Conservation (phyloP, 768 basidiomycete species). For the Tricholoma terreum region DNA sequence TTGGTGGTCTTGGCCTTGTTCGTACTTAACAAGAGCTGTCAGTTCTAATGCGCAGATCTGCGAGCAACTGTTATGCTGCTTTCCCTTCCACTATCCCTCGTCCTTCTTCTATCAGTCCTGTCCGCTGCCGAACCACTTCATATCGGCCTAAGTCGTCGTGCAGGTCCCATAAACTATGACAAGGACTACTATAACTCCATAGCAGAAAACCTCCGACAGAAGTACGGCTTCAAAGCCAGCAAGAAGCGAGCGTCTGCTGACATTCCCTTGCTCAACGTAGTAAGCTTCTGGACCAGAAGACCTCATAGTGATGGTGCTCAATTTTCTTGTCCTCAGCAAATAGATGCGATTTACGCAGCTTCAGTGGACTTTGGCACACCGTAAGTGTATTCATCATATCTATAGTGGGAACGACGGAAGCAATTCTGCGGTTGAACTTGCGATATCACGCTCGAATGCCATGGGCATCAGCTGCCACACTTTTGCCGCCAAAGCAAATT, state of each 20-base stretch:
- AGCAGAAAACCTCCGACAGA: neutral
- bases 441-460: too few species aligned
- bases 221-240: neutral
- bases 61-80: neutral
- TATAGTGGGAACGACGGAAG: too few species aligned
- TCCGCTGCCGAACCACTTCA: neutral
- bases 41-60: too few species aligned
- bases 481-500: neutral
- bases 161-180: neutral
- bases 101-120: neutral
- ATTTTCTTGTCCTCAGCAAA: slow-evolving; percentile 40
- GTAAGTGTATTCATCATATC: too few species aligned
- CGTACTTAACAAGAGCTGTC: too few species aligned
- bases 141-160: neutral
- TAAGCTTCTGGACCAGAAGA: too few species aligned
- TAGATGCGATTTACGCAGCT: slow-evolving; percentile 59
- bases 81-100: neutral
- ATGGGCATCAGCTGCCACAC: too few species aligned
- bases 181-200: neutral
- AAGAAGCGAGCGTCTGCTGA: neutral
- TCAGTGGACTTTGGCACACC: slow-evolving; percentile 54
- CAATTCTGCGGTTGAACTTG: too few species aligned
- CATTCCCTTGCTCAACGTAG: neutral
- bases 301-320: too few species aligned
- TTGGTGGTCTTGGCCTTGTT: too few species aligned